Conservation (phyloP, 2,329 filamentous ascomycete genomes). For the Curvularia lunata region DNA sequence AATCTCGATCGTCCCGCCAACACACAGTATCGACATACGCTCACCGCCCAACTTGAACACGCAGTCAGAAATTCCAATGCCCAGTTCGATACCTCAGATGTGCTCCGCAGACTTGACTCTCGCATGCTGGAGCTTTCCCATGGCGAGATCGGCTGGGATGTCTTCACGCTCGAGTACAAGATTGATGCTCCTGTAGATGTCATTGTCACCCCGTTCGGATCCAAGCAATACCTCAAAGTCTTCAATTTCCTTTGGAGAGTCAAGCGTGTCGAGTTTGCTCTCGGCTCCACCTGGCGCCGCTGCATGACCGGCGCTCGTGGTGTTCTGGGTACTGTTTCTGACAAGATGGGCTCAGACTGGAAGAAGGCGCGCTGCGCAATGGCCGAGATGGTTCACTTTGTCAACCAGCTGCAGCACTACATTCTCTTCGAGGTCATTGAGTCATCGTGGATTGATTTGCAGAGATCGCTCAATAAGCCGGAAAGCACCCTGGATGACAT, state of each 20-base stretch:
- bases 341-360: slow-evolving; percentile 79
- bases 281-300: slow-evolving; percentile 88
- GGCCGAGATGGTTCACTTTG: slow-evolving; percentile 98
- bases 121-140: slow-evolving; percentile 96
- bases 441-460: slow-evolving; percentile 89
- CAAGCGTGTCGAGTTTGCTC: slow-evolving; percentile 94
- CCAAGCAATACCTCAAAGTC: slow-evolving; percentile 95
- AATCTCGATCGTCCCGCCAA: slow-evolving; percentile 96
- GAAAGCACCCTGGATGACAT: slow-evolving; percentile 93
- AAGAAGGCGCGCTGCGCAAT: slow-evolving; percentile 86
- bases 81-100: slow-evolving; percentile 91
- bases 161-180: slow-evolving; percentile 98
- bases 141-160: slow-evolving; percentile 98
- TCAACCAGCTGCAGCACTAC: slow-evolving; percentile 97
- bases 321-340: slow-evolving; percentile 80
- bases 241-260: slow-evolving; percentile 99
- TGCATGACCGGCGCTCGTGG: slow-evolving; percentile 94
- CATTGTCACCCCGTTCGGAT: slow-evolving; percentile 94
- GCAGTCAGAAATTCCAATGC: slow-evolving; percentile 97
- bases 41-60: slow-evolving; percentile 97
- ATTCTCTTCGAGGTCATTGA: slow-evolving; percentile 99
- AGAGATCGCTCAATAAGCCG: slow-evolving; percentile 80
- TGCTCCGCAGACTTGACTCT: slow-evolving; percentile 90
- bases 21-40: slow-evolving; percentile 92
- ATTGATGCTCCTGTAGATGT: slow-evolving; percentile 96